These are phyloP conservation scores for Mycena epipterygia DNA, from an alignment of 768 basidiomycete species.

Conservation along the genomic window DNA sequence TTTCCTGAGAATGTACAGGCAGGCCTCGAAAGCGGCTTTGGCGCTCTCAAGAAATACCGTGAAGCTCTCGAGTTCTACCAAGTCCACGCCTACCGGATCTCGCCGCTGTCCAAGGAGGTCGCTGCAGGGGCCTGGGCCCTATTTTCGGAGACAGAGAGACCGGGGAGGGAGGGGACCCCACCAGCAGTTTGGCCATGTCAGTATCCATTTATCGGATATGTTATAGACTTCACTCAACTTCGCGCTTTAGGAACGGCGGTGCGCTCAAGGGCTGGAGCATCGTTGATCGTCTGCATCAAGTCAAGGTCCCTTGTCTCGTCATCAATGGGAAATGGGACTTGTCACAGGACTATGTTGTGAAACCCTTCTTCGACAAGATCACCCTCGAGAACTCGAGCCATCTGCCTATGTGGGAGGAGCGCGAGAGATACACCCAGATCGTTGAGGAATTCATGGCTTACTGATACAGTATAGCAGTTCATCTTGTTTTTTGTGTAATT, in stretches of 20 bases:
- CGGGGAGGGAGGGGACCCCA: constrained; percentile 40
- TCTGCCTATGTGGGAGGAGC: constrained; percentile 57
- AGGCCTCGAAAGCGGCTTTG: constrained; percentile 19
- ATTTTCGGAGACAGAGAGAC: constrained; percentile 38
- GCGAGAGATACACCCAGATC: constrained; percentile 54
- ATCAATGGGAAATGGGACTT: constrained; percentile 59
- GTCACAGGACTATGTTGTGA: constrained; percentile 53
- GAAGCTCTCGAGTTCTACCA: constrained; percentile 39
- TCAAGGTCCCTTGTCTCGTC: constrained; percentile 53
- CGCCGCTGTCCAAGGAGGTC: constrained; percentile 41
- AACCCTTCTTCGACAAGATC: constrained; percentile 55
- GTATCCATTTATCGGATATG: background rate
- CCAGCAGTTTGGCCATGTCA: constrained; percentile 46
- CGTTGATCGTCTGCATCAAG: constrained; percentile 56
- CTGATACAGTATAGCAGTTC: too few species aligned
- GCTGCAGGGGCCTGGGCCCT: constrained; percentile 36
- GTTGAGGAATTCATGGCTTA: constrained; percentile 51
- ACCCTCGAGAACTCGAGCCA: constrained; percentile 60
- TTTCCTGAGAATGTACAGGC: constrained; percentile 34
- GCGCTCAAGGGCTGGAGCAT: constrained; percentile 62
- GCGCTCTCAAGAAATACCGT: constrained; percentile 3
- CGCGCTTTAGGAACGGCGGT: background rate
- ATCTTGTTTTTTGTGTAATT: too few species aligned
- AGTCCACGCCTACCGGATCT: constrained; percentile 40
- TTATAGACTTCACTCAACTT: background rate